Conservation (phyloP, 345 rosid species). For the Turritis glabra region DNA sequence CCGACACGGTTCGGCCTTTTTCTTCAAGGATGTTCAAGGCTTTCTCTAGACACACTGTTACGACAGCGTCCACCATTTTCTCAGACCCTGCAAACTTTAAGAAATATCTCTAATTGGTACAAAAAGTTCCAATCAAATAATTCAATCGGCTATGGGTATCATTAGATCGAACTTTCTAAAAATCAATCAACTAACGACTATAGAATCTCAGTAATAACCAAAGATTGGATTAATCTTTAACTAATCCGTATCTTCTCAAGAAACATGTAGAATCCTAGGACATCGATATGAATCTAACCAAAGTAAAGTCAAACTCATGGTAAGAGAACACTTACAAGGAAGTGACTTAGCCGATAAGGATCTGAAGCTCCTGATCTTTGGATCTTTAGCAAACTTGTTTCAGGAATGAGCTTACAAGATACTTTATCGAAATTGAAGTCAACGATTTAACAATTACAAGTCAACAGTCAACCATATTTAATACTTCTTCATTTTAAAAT, state of each 20-base stretch:
- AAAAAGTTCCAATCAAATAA: neutral
- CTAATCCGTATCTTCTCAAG: neutral
- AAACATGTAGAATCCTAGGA: conserved; percentile 1
- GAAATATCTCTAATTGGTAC: neutral
- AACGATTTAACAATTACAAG: conserved; percentile 6
- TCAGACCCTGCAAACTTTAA: conserved; percentile 11
- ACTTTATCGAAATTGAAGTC: conserved; percentile 12
- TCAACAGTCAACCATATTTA: conserved; percentile 38
- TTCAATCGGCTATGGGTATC: neutral
- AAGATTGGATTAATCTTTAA: conserved; percentile 17
- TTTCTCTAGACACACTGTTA: conserved; percentile 37
- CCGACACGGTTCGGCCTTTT: conserved; percentile 31
- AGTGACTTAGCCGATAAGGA: conserved; percentile 2
- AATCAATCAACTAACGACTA: neutral
- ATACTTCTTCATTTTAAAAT: too few species aligned
- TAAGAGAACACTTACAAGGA: conserved; percentile 27
- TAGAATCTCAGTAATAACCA: neutral
- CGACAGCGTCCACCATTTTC: conserved; percentile 42
- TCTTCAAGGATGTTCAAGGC: conserved; percentile 31
- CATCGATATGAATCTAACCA: neutral
- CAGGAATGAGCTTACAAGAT: conserved; percentile 1
- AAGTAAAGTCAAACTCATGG: conserved; percentile 5
- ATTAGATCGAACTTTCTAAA: neutral
- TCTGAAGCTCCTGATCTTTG: conserved; percentile 19
- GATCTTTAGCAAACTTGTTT: conserved; percentile 1